A percentile compares a stretch with the other conserved stretches of the same genome.
phyloP scores from a whole-genome alignment of 2,329 filamentous ascomycete genomes.

The Penicillium sp. region DNA sequence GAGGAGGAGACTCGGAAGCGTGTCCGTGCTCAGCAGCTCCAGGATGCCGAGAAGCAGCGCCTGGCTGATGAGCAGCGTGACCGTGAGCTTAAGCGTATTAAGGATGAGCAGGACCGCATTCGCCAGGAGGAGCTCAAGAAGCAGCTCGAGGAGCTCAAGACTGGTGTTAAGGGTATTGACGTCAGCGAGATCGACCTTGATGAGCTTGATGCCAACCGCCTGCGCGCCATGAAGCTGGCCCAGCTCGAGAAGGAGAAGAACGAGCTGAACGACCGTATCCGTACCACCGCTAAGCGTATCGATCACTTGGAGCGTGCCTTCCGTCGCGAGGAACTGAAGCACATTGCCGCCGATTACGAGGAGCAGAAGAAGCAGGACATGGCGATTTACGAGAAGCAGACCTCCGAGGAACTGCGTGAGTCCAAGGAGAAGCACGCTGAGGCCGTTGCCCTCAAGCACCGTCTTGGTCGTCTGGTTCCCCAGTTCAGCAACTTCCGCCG shows the following conservation, averaged over 20 bases:
- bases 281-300: constrained; percentile 89
- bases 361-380: constrained; percentile 75
- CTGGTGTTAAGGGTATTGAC: constrained; percentile 77
- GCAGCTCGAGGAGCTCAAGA: constrained; percentile 86
- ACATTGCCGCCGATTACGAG: constrained; percentile 81
- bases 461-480: constrained; percentile 80
- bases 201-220: constrained; percentile 81
- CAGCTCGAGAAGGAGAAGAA: constrained; percentile 98
- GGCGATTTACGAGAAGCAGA: constrained; percentile 75
- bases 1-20: constrained; percentile 88
- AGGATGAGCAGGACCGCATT: constrained; percentile 84
- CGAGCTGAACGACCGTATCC: constrained; percentile 84
- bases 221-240: constrained; percentile 90
- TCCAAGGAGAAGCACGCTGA: constrained; percentile 86
- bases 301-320: constrained; percentile 97
- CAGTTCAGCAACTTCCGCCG: constrained; percentile 80
- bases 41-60: constrained; percentile 84
- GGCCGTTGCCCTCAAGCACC: constrained; percentile 89
- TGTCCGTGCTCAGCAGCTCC: constrained; percentile 79
- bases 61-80: constrained; percentile 90
- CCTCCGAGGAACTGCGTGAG: constrained; percentile 73
- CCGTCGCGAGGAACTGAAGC: constrained; percentile 92
- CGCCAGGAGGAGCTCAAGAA: constrained; percentile 92
- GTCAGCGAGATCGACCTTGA: constrained; percentile 70
- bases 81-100: constrained; percentile 79